Base-by-base conservation (phyloP, 352 stramenopile species). In the Lagenidium giganteum region DNA sequence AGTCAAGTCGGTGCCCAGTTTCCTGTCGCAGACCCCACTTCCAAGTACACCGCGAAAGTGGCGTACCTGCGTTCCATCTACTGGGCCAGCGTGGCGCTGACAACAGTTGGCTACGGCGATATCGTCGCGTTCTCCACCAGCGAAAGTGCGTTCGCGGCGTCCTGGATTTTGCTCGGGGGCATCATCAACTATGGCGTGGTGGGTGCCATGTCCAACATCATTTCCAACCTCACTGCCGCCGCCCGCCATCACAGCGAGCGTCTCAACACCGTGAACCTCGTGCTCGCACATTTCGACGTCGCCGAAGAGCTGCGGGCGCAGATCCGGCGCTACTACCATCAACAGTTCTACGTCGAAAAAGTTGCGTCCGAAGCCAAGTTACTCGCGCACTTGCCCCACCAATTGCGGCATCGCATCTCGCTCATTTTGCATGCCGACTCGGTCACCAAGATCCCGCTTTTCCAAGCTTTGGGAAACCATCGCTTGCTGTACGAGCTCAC, bases 151-250 rank as follows among this genome's bases (percentile, higher is more conserved):
- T 88, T 87, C 25, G 75, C 76, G 1, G 69, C 69, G 8, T 20
- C 73, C 3, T 91, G 79, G 79, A 58, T 76, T 5, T 88, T 85
- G 30, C 27, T 85, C 1, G 75, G 73, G 1, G 73, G 61, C 0
- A 67, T 88, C 22, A 91, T 91, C 49, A 88, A 88, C 52, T 91
- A 85, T 41, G 73, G 71, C 12, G 76, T 88, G 16, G 70, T 88
- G 9, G 73, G 74, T 1, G 73, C 71, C 12, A 88, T 91, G 68
- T 91, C 79, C 2, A 86, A 73, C 42, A 74, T 86, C 46, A 87
- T 88, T 13, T 81, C 79, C 1, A 83, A 86, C 42, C 48, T 86
- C 6, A 84, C 71, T 2, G 75, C 75, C 0, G 51, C 55, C 14
- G 74, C 70, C 32, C 75, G 61, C 8, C 66, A 86, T 22, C 67